Evolutionary conservation across 106 monocot species (phyloP).

Genomic region (Posidonia australis): DNA sequence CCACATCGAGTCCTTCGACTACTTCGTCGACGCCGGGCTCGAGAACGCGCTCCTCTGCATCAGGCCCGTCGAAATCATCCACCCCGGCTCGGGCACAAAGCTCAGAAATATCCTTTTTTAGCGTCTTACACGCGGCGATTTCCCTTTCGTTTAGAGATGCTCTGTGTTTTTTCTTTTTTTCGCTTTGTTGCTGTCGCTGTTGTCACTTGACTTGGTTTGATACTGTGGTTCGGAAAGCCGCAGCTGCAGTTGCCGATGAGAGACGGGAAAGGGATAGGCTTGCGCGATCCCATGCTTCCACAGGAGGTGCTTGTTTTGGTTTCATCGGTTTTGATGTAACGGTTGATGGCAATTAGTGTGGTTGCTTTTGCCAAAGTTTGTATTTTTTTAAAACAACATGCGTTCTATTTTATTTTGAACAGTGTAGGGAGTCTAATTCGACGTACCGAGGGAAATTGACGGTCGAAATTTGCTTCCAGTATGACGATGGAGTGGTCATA

Average conservation of each 20-base stretch:
- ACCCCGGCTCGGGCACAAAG: conserved; percentile 21
- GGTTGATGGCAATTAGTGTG: not conserved
- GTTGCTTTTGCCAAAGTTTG: not conserved
- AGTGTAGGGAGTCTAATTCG: conserved; percentile 61
- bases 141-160: not conserved
- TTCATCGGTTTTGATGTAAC: not conserved
- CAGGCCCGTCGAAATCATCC: conserved; percentile 28
- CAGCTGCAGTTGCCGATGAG: conserved; percentile 27
- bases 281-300: conserved; percentile 35
- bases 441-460: conserved; percentile 56
- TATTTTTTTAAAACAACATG: not conserved
- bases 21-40: conserved; percentile 73
- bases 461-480: conserved; percentile 41
- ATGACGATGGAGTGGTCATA: conserved; percentile 27
- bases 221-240: conserved; percentile 52
- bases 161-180: not conserved
- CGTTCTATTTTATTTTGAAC: conserved; percentile 7
- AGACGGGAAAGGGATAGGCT: conserved; percentile 13
- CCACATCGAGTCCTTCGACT: conserved; percentile 87
- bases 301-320: conserved; percentile 25
- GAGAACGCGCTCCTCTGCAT: conserved; percentile 41
- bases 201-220: conserved; percentile 29
- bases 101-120: conserved; percentile 76
- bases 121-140: not conserved
- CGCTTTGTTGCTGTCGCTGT: not conserved